Conservation (phyloP, 306 rosid genomes). For the Casuarina cunninghamiana region DNA sequence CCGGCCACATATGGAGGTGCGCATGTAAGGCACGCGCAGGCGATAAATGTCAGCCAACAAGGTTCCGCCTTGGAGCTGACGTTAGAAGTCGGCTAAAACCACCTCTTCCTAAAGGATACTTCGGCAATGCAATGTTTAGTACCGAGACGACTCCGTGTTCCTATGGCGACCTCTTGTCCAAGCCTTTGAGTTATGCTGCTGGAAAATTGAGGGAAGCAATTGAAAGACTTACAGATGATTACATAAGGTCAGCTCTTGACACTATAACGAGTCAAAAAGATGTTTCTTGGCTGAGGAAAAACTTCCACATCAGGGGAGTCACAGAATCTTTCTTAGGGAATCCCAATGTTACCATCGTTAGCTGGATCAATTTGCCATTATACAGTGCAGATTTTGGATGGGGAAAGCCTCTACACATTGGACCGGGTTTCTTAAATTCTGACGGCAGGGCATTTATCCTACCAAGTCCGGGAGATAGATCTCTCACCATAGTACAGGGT, state of each 20-base stretch:
- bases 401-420: constrained; percentile 33
- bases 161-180: background rate
- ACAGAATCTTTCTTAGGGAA: constrained; percentile 20
- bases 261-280: constrained; percentile 11
- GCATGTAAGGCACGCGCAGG: constrained; percentile 31
- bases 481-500: constrained; percentile 26
- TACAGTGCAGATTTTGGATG: constrained; percentile 36
- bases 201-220: constrained; percentile 22
- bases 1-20: constrained; percentile 40
- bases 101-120: constrained; percentile 19
- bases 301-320: constrained; percentile 16
- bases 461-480: constrained; percentile 21
- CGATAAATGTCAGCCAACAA: constrained; percentile 27
- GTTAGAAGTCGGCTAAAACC: constrained; percentile 10
- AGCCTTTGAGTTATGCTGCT: constrained; percentile 19
- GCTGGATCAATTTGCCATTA: constrained; percentile 45
- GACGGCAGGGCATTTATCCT: constrained; percentile 44
- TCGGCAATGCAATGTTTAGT: constrained; percentile 31
- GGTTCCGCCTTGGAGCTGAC: constrained; percentile 24
- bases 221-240: constrained; percentile 23
- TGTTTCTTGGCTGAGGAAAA: constrained; percentile 28
- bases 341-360: constrained; percentile 31
- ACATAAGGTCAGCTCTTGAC: constrained; percentile 26
- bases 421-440: constrained; percentile 36
- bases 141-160: constrained; percentile 22